phyloP scores from a whole-genome alignment of 768 basidiomycete genomes.

The Mycena rebaudengoi region DNA sequence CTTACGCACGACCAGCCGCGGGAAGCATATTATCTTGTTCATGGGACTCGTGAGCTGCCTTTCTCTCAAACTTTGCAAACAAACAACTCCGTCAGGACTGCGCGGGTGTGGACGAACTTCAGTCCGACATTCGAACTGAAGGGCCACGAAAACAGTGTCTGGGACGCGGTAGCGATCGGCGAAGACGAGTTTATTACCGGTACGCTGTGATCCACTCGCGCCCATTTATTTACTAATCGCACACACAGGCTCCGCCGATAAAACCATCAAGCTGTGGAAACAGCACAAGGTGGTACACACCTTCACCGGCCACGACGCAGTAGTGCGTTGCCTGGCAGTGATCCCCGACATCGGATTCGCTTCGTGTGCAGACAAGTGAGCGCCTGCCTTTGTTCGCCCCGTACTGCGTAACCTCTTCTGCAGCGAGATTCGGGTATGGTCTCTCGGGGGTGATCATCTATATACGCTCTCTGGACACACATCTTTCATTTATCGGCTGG shows the following conservation, averaged over 20 bases:
- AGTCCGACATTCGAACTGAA: slow-evolving; percentile 74
- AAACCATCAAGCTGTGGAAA: slow-evolving; percentile 89
- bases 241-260: slow-evolving; percentile 87
- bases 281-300: slow-evolving; percentile 78
- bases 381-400: slow-evolving; percentile 24
- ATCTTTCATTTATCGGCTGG: slow-evolving; percentile 93
- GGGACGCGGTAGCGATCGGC: slow-evolving; percentile 87
- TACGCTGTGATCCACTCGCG: slow-evolving; percentile 40
- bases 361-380: slow-evolving; percentile 96
- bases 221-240: not conserved
- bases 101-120: slow-evolving; percentile 92
- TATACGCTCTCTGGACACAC: slow-evolving; percentile 93
- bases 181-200: slow-evolving; percentile 86
- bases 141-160: slow-evolving; percentile 91
- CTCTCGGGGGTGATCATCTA: slow-evolving; percentile 78
- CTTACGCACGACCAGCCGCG: slow-evolving; percentile 70
- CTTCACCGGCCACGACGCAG: slow-evolving; percentile 89
- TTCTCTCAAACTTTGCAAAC: not conserved
- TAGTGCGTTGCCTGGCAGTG: slow-evolving; percentile 85
- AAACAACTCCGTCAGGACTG: slow-evolving; percentile 66
- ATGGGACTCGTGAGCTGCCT: slow-evolving; percentile 88
- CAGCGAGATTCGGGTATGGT: slow-evolving; percentile 95
- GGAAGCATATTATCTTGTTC: slow-evolving; percentile 92
- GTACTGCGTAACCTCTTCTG: slow-evolving; percentile 11
- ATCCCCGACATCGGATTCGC: slow-evolving; percentile 92